These are phyloP conservation scores for Eucommia ulmoides DNA, from an alignment of 257 asterid species.

Conservation along the genomic window DNA sequence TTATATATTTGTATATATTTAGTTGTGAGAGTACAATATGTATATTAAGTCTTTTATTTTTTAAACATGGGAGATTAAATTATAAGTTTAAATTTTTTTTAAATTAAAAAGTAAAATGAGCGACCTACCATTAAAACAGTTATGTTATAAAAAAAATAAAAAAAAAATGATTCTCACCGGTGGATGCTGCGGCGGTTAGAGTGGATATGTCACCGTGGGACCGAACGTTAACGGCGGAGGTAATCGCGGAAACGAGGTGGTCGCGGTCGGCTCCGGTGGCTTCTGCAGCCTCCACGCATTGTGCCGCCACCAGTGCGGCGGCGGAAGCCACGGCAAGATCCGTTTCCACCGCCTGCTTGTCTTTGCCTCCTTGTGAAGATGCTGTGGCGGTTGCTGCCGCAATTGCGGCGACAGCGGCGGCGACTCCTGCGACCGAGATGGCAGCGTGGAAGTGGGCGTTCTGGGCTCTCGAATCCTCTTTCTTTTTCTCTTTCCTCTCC, in stretches of 20 bases:
- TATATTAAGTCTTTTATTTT: too few relatives aligned
- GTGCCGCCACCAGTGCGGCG: slow-evolving; percentile 90
- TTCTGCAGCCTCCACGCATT: slow-evolving; percentile 97
- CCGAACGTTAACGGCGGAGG: slow-evolving; percentile 88
- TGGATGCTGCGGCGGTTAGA: slow-evolving; percentile 96
- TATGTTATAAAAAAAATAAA: background rate
- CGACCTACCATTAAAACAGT: background rate
- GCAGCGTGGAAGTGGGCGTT: slow-evolving; percentile 92
- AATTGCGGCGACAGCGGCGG: slow-evolving; percentile 85
- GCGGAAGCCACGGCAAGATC: slow-evolving; percentile 97
- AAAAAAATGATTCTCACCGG: slow-evolving; percentile 29
- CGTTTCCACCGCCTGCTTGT: slow-evolving; percentile 68
- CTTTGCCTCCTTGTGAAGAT: slow-evolving; percentile 49
- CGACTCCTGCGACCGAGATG: slow-evolving; percentile 86
- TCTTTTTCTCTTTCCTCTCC: slow-evolving; percentile 88
- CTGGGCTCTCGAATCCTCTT: slow-evolving; percentile 81
- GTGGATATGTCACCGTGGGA: slow-evolving; percentile 92
- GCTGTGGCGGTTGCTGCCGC: slow-evolving; percentile 93
- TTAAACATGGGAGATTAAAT: too few relatives aligned
- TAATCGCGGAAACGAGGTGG: slow-evolving; percentile 76
- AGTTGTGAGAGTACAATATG: too few relatives aligned
- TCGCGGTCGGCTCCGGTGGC: slow-evolving; percentile 90
- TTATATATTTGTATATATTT: background rate
- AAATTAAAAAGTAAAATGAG: background rate
- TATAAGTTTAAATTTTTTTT: background rate